Evolutionary conservation across 495 filamentous ascomycete genomes (phyloP).

Genomic region (Lophium mytilinum): DNA sequence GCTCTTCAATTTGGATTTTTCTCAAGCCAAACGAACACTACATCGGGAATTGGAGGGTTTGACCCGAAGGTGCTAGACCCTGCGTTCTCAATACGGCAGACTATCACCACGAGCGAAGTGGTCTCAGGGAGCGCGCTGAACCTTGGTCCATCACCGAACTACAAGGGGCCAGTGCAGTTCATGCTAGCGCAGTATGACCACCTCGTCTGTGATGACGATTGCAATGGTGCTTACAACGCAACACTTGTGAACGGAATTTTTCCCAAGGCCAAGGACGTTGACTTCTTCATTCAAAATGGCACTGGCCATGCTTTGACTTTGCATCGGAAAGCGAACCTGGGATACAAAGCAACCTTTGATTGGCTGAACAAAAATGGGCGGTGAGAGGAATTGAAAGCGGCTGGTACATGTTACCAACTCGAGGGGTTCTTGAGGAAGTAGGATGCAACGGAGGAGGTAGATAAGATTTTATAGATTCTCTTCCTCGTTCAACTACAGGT

Average conservation of each 20-base stretch:
- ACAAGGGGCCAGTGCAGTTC: slow-evolving; percentile 29
- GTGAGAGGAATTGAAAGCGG: too few relatives aligned
- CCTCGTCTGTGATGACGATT: slow-evolving; percentile 22
- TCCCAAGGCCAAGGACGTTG: too few relatives aligned
- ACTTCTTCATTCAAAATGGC: slow-evolving; percentile 27
- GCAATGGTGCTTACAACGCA: slow-evolving; percentile 7
- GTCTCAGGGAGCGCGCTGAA: slow-evolving; percentile 8
- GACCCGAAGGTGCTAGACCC: slow-evolving; percentile 19
- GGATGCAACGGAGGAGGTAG: too few relatives aligned
- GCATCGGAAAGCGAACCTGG: slow-evolving; percentile 30
- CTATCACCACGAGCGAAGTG: slow-evolving; percentile 26
- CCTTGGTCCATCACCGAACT: slow-evolving; percentile 5
- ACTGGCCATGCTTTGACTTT: slow-evolving; percentile 34
- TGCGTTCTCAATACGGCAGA: slow-evolving; percentile 24
- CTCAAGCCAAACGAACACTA: too few relatives aligned
- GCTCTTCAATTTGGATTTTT: too few relatives aligned
- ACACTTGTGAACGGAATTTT: slow-evolving; percentile 10
- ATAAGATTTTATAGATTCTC: too few relatives aligned
- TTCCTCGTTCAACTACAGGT: too few relatives aligned
- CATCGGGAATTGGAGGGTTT: too few relatives aligned
- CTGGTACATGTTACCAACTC: too few relatives aligned
- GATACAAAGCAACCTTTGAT: slow-evolving; percentile 29
- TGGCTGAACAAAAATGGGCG: slow-evolving; percentile 29
- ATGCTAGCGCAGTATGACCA: slow-evolving; percentile 28
- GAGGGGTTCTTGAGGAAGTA: too few relatives aligned